Evolutionary conservation across 176 grass and related monocot species (phyloP), one percentile per base, ranked within the genome.

Genomic region (Bromus sterilis): DNA sequence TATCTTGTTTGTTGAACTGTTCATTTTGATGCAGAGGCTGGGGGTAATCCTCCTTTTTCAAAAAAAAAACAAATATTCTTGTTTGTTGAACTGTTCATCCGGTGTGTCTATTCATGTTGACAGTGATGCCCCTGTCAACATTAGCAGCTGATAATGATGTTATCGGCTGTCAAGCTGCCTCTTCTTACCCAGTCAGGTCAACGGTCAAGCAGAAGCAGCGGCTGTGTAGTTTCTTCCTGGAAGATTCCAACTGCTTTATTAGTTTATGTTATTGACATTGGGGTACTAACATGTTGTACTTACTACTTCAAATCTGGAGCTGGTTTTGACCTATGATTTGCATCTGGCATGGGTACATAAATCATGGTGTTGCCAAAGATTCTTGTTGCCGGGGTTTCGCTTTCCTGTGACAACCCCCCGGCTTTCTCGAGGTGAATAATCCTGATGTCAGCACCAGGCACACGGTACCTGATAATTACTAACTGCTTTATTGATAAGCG

Each of bases 141-240:
- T 56, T 80, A 41, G 49, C 18, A 32, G 41, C 87, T 60, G 78
- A 49, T 60, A 56, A 15, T 76, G 59, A 35, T 75, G 25, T 23
- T 26, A 41, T 70, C 3, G 56, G 56, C 34, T 57, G 69, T 56
- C 74, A 56, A 75, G 57, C 86, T 44, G 81, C 76, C 76, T 79
- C 16, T 66, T 88, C 53, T 80, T 75, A 79, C 81, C 60, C 37
- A 59, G 81, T 84, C 86, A 23, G 1, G 63, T 84, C 68, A n/a
- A 44, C 3, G 55, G 14, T 10, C 42, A n/a, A 10, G 66, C 40
- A 21, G 3, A 11, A 24, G 36, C 66, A 28, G 8, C 37, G 71
- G 12, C 41, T 32, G 31, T 39, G 32, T 26, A 43, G 35, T 56
- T 72, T 83, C 21, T 43, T 80, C 24, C 24, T 42, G 39, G 20